Percentiles rank a stretch among this genome's conserved stretches.
phyloP scores from a whole-genome alignment of 139 green algal genomes.

The Coelastrella sp. region DNA sequence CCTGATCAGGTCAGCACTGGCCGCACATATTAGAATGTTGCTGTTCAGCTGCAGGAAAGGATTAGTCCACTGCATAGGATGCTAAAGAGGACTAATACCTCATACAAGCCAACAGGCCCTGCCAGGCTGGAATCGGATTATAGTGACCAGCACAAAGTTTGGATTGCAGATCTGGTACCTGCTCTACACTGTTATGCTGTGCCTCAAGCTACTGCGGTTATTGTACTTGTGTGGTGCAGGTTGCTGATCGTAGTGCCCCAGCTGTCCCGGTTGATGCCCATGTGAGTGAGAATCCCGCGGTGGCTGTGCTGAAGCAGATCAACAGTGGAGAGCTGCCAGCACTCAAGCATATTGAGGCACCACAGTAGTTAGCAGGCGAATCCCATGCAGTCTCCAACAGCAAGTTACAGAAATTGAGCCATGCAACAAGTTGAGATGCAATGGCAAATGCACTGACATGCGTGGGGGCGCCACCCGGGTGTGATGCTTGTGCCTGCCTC shows the following conservation, averaged over 20 bases:
- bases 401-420: no score
- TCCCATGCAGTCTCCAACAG: no score
- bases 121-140: no score
- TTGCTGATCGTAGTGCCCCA: constrained; percentile 23
- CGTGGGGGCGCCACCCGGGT: no score
- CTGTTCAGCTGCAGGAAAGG: no score
- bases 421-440: no score
- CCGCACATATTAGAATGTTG: no score
- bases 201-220: not conserved
- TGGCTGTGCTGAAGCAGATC: constrained; percentile 36
- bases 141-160: not conserved
- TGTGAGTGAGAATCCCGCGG: not conserved
- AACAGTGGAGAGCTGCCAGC: constrained; percentile 7
- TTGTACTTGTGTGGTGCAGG: not conserved
- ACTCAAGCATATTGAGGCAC: constrained; percentile 41
- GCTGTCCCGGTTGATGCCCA: constrained; percentile 25
- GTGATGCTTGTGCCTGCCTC: no score
- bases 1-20: not conserved
- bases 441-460: no score
- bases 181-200: constrained; percentile 1
- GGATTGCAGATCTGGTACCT: not conserved
- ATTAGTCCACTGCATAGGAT: no score
- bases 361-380: not conserved
- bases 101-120: no score
- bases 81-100: no score